Evolutionary conservation across 345 rosid species (phyloP), one percentile per base, ranked within the genome.

Genomic region (Bruguiera parviflora): DNA sequence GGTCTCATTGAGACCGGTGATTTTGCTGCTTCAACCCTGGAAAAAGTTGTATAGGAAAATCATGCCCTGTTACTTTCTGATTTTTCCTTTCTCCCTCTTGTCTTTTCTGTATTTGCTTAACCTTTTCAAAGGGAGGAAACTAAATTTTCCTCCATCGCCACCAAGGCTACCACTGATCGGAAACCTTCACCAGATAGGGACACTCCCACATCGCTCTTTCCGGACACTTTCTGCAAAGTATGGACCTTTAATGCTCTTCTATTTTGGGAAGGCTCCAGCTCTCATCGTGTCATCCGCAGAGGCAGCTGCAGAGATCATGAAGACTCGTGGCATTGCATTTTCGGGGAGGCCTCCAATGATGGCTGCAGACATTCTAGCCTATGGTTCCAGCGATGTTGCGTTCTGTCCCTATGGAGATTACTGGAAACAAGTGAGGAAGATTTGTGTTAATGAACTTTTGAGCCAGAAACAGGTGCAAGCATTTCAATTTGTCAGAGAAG

Each of bases 131-230:
- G 27, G 58, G 27, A 25, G 21, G 58, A 57, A 56, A 15, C 75
- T 39, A 28, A 78, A 73, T 0, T 35, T 63, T 11, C 81, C 72
- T 65, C 81, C 81, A 55, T 61, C 66, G 35, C 78, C 75, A 56
- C 49, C 66, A 15, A 74, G 39, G 55, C 24, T 74, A 24, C 81
- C 78, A 0, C 5, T 74, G 39, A 70, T 74, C 5, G 81, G 81
- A 6, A 74, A 78, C 66, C 63, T 78, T 20, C 75, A 78, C 69
- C 70, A 63, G 24, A 37, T 70, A 8, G 70, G 75, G 29, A 51
- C 6, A 31, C 70, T 62, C 4, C 78, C 69, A 16, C 75, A 71
- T n/a, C 68, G 72, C 7, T 29, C 58, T 6, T n/a, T 74, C 52
- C 66, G 27, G 21, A 27, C 57, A 9, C 68, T 75, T 6, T 74